phyloP scores from a whole-genome alignment of 208 protist species.

The Leishmania lainsoni region DNA sequence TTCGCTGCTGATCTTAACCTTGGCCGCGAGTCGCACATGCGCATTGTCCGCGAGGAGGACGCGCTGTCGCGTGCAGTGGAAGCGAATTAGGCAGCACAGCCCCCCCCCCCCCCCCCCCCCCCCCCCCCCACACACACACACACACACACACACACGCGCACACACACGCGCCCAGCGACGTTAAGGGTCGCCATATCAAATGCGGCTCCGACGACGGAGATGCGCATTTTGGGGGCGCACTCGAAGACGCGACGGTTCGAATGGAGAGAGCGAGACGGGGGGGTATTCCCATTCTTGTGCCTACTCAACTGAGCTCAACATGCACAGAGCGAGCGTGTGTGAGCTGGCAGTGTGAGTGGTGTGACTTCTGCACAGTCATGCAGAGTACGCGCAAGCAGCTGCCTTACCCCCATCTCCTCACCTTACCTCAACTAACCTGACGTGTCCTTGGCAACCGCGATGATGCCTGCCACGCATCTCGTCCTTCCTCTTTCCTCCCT shows the following conservation, averaged over 20 bases:
- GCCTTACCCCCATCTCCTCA: not conserved
- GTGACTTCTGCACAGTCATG: not conserved
- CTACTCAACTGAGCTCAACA: conserved; percentile 4
- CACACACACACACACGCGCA: not conserved
- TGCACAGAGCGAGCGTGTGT: not conserved
- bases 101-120: not conserved
- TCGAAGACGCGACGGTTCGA: not conserved
- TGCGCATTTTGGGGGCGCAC: not conserved
- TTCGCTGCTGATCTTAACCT: conserved; percentile 48
- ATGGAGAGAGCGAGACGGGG: not conserved
- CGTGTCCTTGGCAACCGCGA: not conserved
- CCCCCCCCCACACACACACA: not conserved
- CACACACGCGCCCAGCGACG: not conserved
- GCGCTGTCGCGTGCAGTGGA: conserved; percentile 3
- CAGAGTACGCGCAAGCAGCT: not conserved
- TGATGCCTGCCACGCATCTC: not conserved
- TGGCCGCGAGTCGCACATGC: conserved; percentile 54
- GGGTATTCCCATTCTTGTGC: not conserved
- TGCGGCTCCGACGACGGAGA: not conserved
- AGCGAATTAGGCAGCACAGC: not conserved
- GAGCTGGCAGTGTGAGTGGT: not conserved
- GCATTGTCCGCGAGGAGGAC: conserved; percentile 30
- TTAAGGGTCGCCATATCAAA: not conserved
- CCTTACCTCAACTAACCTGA: not conserved
- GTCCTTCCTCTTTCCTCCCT: not conserved